These are phyloP conservation scores for Candida labiduridarum DNA, from an alignment of 1,139 yeast genomes.

Conservation along the genomic window DNA sequence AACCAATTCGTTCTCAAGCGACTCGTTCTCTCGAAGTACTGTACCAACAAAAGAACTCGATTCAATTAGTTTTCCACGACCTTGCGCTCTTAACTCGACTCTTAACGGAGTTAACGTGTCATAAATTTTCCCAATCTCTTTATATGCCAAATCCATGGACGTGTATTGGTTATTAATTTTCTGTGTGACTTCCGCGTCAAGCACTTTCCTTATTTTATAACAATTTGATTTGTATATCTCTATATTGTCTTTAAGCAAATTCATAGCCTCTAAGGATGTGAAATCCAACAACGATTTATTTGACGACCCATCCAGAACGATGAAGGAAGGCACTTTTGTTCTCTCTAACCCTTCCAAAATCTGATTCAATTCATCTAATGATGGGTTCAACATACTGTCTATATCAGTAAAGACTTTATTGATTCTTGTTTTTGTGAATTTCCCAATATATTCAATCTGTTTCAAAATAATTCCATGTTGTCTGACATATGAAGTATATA, in stretches of 20 bases:
- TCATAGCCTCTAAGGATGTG: constrained; percentile 39
- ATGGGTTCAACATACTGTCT: constrained; percentile 19
- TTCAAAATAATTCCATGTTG: constrained; percentile 18
- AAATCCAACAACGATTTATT: constrained; percentile 27
- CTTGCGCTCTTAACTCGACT: constrained; percentile 16
- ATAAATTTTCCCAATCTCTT: constrained; percentile 22
- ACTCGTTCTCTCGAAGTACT: constrained; percentile 43
- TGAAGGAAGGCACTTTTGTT: constrained; percentile 32
- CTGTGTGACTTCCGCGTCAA: constrained; percentile 22
- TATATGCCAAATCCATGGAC: constrained; percentile 19
- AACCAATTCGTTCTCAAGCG: constrained; percentile 72
- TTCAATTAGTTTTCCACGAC: constrained; percentile 17
- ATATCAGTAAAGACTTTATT: constrained; percentile 11
- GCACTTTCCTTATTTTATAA: constrained; percentile 23
- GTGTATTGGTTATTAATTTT: constrained; percentile 20
- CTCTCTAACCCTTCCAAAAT: constrained; percentile 26
- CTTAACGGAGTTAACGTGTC: constrained; percentile 26
- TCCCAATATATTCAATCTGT: constrained; percentile 5
- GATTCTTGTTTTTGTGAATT: background rate
- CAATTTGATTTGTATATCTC: constrained; percentile 31
- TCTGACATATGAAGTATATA: constrained; percentile 21
- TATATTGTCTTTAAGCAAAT: constrained; percentile 28
- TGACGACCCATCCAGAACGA: constrained; percentile 18
- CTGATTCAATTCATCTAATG: constrained; percentile 27
- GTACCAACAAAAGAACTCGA: constrained; percentile 21